Conservation (phyloP, 345 rosid species). For the Streptanthus diversifolius region DNA sequence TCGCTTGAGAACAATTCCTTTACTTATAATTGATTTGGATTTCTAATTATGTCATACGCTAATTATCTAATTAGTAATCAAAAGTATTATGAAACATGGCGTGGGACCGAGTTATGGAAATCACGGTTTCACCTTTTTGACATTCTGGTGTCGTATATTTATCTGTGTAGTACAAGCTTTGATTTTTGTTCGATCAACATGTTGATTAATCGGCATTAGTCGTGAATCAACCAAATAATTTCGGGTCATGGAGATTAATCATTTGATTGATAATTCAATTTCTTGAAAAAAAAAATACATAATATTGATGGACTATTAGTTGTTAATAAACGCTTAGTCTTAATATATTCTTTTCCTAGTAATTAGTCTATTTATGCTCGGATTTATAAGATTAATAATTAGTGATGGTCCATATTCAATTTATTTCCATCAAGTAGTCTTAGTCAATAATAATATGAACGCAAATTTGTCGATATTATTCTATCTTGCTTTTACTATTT, state of each 20-base stretch:
- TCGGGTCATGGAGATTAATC: neutral
- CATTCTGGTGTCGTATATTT: conserved; percentile 24
- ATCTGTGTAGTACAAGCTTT: conserved; percentile 4
- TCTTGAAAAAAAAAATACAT: neutral
- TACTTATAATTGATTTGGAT: neutral
- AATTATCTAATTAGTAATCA: conserved; percentile 3
- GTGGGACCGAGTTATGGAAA: conserved; percentile 30
- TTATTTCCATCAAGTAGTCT: neutral
- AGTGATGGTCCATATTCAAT: conserved; percentile 9
- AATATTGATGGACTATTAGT: neutral
- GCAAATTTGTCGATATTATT: neutral
- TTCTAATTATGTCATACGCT: neutral
- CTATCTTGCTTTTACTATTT: neutral
- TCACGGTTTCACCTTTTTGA: conserved; percentile 31
- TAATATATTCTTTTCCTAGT: neutral
- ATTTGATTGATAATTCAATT: neutral
- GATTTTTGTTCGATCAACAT: conserved; percentile 3
- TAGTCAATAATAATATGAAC: conserved; percentile 15
- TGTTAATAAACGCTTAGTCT: neutral
- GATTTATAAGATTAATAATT: neutral
- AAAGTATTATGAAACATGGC: conserved; percentile 22
- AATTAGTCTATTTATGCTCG: neutral
- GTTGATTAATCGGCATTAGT: conserved; percentile 19
- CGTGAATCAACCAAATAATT: conserved; percentile 3
- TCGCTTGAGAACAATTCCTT: neutral